These are phyloP conservation scores for Phellopilus nigrolimitatus DNA, from an alignment of 1,284 basidiomycete genomes.

Conservation along the genomic window DNA sequence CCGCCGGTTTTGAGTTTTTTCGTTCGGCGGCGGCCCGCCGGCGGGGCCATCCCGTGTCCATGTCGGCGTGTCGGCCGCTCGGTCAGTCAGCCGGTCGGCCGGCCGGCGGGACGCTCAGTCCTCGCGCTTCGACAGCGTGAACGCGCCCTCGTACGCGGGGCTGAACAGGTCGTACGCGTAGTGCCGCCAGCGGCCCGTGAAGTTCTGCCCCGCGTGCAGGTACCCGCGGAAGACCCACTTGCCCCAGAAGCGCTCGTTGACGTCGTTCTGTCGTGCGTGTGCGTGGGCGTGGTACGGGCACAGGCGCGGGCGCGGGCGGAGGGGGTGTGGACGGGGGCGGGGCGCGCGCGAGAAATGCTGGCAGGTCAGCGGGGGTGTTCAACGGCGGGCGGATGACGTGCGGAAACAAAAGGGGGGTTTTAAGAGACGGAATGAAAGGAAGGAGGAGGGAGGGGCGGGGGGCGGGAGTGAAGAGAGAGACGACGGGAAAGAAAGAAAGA, in stretches of 20 bases:
- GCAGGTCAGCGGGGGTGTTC: no score
- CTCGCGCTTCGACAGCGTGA: constrained; percentile 16
- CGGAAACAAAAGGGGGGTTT: no score
- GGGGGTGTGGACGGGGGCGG: not conserved
- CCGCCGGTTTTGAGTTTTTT: no score
- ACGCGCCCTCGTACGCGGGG: constrained; percentile 19
- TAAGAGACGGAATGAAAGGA: not conserved
- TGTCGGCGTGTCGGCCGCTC: no score
- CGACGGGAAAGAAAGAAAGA: not conserved
- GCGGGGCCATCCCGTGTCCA: no score
- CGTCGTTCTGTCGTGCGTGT: constrained; percentile 13
- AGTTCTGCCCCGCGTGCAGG: constrained; percentile 53
- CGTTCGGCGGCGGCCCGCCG: no score
- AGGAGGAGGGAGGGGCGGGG: constrained; percentile 3
- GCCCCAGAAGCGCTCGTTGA: constrained; percentile 29
- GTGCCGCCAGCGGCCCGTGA: constrained; percentile 65
- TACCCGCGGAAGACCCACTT: constrained; percentile 65
- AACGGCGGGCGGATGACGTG: no score
- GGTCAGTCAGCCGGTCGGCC: not conserved
- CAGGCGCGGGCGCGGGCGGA: not conserved
- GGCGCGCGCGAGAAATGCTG: no score
- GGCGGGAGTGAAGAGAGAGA: no score
- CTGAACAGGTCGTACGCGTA: constrained; percentile 17
- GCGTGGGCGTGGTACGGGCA: not conserved
- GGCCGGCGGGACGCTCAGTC: constrained; percentile 1